Conservation (phyloP, 169 alveolate species). For the Plasmodium knowlesi region DNA sequence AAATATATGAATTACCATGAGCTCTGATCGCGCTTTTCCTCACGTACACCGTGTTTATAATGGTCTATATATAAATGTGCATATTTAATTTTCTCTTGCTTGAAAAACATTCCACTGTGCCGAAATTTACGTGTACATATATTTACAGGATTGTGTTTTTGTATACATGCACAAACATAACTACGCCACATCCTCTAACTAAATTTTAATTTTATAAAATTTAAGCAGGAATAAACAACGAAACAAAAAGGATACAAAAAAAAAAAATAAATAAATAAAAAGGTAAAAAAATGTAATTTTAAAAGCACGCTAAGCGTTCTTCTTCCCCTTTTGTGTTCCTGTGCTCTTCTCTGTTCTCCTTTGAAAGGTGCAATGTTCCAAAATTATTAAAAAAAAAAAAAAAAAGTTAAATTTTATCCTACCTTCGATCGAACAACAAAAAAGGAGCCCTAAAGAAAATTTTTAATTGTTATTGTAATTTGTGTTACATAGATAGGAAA, state of each 20-base stretch:
- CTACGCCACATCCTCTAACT: background rate
- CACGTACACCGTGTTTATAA: background rate
- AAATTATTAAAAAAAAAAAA: background rate
- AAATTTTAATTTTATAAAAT: background rate
- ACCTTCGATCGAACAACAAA: slow-evolving; percentile 30
- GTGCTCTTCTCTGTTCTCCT: background rate
- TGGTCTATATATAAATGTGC: background rate
- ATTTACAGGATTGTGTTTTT: background rate
- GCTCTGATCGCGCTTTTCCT: background rate
- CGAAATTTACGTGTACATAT: background rate
- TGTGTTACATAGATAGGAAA: background rate
- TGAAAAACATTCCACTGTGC: background rate
- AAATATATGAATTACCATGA: background rate
- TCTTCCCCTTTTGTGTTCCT: background rate
- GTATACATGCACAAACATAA: background rate
- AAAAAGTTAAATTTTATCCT: slow-evolving; percentile 11
- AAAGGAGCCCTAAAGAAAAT: slow-evolving; percentile 56
- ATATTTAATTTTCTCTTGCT: background rate
- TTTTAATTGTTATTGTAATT: background rate
- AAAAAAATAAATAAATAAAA: background rate
- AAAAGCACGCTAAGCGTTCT: background rate
- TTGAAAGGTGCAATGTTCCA: background rate
- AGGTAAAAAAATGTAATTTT: background rate
- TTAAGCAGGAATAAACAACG: background rate
- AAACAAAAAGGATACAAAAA: background rate